Conservation (phyloP, 352 stramenopile species). For the Discostella stelligera region DNA sequence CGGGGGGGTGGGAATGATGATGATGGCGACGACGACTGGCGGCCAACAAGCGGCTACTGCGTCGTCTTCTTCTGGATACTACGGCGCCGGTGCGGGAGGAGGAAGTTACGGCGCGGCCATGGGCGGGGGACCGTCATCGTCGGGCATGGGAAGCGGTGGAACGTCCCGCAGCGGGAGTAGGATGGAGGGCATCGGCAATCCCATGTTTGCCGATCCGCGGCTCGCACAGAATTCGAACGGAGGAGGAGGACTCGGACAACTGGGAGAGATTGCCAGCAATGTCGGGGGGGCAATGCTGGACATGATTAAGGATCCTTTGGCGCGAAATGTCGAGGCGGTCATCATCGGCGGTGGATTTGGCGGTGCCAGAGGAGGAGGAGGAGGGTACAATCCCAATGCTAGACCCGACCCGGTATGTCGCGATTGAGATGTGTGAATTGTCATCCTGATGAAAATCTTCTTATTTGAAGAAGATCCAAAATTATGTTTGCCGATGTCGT, state of each 20-base stretch:
- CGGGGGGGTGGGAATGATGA: conserved; percentile 74
- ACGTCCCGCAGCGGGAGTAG: conserved; percentile 57
- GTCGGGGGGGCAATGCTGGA: conserved; percentile 59
- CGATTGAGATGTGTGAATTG: no score
- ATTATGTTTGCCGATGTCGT: not conserved
- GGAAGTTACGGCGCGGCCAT: conserved; percentile 59
- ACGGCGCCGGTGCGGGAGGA: no score
- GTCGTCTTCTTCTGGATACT: not conserved
- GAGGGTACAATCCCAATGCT: conserved; percentile 29
- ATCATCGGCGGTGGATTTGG: conserved; percentile 5
- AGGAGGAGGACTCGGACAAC: conserved; percentile 4
- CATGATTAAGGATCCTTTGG: conserved; percentile 82
- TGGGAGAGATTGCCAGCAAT: conserved; percentile 49
- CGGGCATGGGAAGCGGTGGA: conserved; percentile 60
- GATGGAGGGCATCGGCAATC: conserved; percentile 93
- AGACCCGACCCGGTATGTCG: conserved; percentile 50
- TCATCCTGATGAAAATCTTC: no score
- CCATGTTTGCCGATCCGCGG: conserved; percentile 90
- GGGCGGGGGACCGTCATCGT: conserved; percentile 20
- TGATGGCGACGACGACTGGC: conserved; percentile 4
- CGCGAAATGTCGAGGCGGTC: conserved; percentile 46
- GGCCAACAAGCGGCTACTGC: no score
- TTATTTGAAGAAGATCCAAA: no score
- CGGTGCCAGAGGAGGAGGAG: conserved; percentile 35
- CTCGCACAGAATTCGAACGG: conserved; percentile 17